phyloP scores from a whole-genome alignment of 805 yeast genomes.

The Candida adriatica region DNA sequence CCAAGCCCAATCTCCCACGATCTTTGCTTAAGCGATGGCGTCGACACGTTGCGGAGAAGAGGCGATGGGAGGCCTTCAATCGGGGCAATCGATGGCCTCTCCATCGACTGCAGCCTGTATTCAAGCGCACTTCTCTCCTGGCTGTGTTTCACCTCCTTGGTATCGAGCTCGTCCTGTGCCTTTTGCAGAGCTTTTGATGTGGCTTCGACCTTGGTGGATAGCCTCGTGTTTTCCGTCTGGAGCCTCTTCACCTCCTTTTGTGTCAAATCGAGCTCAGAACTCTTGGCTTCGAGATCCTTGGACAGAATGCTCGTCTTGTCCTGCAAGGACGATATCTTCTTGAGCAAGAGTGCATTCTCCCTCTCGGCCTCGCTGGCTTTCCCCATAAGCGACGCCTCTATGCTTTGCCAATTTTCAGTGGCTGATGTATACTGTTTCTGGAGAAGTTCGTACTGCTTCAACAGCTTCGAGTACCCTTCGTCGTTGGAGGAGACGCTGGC shows the following conservation, averaged over 20 bases:
- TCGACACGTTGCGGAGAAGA: conserved; percentile 12
- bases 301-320: conserved; percentile 24
- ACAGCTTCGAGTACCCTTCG: conserved; percentile 35
- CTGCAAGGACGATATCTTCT: conserved; percentile 20
- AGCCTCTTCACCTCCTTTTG: conserved; percentile 15
- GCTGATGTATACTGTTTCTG: conserved; percentile 71
- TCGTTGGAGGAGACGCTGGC: conserved; percentile 23
- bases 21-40: conserved; percentile 14
- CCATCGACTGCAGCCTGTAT: conserved; percentile 14
- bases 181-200: conserved; percentile 22
- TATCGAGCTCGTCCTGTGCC: conserved; percentile 21
- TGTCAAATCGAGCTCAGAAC: conserved; percentile 18
- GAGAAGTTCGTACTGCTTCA: conserved; percentile 45
- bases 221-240: conserved; percentile 21
- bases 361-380: conserved; percentile 39
- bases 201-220: conserved; percentile 16
- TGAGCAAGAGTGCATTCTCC: conserved; percentile 34
- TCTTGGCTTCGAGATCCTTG: conserved; percentile 25
- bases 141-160: conserved; percentile 9
- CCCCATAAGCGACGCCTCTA: conserved; percentile 57
- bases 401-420: conserved; percentile 74
- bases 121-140: conserved; percentile 16
- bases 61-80: conserved; percentile 5
- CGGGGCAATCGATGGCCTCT: conserved; percentile 12
- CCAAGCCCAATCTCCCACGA: conserved; percentile 35